Evolutionary conservation across 1,139 yeast species (phyloP), one percentile per base, ranked within the genome.

Genomic region (Debaryomycetaceae sp.): DNA sequence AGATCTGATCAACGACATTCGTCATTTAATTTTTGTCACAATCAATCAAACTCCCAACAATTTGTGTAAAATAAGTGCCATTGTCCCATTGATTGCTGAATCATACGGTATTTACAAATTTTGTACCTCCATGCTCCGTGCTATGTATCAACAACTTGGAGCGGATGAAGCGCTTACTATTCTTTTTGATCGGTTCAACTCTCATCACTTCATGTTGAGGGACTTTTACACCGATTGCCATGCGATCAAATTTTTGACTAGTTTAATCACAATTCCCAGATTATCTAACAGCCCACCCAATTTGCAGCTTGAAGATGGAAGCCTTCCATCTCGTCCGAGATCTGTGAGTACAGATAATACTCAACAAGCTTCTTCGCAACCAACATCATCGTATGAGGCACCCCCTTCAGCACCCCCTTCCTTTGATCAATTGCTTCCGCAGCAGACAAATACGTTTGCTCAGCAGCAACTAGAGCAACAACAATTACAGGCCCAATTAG

Each of bases 191-290:
- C 73, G 94, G 43, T 91, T 81, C 55, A 75, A 75, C 49, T 72
- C 83, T n/a, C 97, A 91, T 57, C 96, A 91, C 59, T 73, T 76
- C 33, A 77, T 88, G 55, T 67, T 92, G 42, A 78, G 83, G 52
- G 94, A 88, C 51, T 88, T 92, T 52, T 92, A 87, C 65, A 87
- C 94, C 31, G 96, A 91, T 56, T 88, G 96, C 60, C 84, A 92
- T 17, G 79, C 92, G 1, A 79, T 92, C 47, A 85, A 86, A 58
- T 88, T 85, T 55, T 75, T 92, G 55, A 82, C 95, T 2, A 79
- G 91, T 38, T 75, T 92, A 59, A 84, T 92, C 36, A 83, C 94
- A 3, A 83, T 92, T 47, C 98, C 98, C 31, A 80, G 86, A 52
- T 71, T 92, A 41, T 81, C 91, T 7, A 65, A 67, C 38, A 67